Conservation (phyloP, 208 protist species). For the Leishmania martiniquensis region DNA sequence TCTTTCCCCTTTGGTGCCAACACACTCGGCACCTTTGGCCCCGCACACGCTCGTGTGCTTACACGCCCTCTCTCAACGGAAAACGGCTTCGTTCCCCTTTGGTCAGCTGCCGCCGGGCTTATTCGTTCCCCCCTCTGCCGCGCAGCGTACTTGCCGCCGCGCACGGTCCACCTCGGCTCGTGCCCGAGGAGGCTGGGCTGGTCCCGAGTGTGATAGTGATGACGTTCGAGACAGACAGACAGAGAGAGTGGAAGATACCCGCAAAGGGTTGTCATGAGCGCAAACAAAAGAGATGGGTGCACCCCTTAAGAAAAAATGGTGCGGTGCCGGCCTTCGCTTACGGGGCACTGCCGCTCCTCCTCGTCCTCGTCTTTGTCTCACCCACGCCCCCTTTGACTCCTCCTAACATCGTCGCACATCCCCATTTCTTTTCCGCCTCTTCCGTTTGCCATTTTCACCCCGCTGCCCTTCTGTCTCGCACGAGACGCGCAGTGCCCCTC, state of each 20-base stretch:
- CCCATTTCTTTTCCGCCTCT: no score
- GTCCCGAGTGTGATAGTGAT: background rate
- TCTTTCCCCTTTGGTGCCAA: background rate
- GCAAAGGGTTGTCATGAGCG: no score
- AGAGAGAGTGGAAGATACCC: background rate
- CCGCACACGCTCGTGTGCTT: background rate
- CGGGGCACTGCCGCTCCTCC: background rate
- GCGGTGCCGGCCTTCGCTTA: background rate
- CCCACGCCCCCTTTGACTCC: no score
- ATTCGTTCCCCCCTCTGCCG: background rate
- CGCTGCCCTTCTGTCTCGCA: background rate
- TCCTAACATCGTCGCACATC: background rate
- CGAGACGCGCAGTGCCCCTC: background rate
- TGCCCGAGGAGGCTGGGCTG: no score
- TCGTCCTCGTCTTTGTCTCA: background rate
- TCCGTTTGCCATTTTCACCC: background rate
- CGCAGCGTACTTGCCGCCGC: background rate
- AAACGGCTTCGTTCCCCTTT: background rate
- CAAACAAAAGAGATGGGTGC: no score
- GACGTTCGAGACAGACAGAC: background rate
- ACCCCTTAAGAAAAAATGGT: no score
- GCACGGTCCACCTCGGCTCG: background rate
- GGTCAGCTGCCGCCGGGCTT: no score
- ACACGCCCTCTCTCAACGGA: background rate
- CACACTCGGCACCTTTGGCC: background rate